phyloP scores from a whole-genome alignment of 2,329 filamentous ascomycete species.

The Macroventuria anomochaeta region DNA sequence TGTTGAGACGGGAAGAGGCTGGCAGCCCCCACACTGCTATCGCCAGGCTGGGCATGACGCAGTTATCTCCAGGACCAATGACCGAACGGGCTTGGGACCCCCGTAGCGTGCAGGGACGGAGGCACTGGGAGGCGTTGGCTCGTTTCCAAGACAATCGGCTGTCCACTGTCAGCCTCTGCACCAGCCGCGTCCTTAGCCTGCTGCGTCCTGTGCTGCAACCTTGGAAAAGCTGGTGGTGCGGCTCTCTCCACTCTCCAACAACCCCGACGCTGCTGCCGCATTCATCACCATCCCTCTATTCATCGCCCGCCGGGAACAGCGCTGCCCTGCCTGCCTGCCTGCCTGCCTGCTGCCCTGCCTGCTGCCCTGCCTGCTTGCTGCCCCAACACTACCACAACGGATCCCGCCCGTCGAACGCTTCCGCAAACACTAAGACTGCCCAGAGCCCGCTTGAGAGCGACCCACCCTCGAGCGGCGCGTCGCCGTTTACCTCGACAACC shows the following conservation, averaged over 20 bases:
- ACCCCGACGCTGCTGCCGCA: neutral
- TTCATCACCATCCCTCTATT: neutral
- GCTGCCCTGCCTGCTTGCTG: neutral
- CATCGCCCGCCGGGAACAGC: neutral
- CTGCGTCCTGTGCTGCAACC: conserved; percentile 4
- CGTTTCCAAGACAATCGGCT: conserved; percentile 11
- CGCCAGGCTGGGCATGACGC: conserved; percentile 13
- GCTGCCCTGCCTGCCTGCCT: neutral
- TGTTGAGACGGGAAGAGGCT: conserved; percentile 6
- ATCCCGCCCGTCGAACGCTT: conserved; percentile 1
- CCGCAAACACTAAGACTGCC: conserved; percentile 6
- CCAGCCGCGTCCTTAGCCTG: conserved; percentile 11
- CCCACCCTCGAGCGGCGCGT: conserved; percentile 12
- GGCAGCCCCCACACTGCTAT: neutral
- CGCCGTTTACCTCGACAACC: conserved; percentile 8
- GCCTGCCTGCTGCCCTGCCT: neutral
- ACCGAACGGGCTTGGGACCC: neutral
- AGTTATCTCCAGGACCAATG: neutral
- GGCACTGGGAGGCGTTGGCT: conserved; percentile 2
- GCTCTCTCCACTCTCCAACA: conserved; percentile 5
- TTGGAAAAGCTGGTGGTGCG: conserved; percentile 12
- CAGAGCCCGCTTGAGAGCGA: conserved; percentile 1
- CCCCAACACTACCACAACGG: neutral
- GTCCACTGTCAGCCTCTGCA: conserved; percentile 13
- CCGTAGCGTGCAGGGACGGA: conserved; percentile 8